Conservation (phyloP, 2,329 filamentous ascomycete species). For the Fusarium domesticum region DNA sequence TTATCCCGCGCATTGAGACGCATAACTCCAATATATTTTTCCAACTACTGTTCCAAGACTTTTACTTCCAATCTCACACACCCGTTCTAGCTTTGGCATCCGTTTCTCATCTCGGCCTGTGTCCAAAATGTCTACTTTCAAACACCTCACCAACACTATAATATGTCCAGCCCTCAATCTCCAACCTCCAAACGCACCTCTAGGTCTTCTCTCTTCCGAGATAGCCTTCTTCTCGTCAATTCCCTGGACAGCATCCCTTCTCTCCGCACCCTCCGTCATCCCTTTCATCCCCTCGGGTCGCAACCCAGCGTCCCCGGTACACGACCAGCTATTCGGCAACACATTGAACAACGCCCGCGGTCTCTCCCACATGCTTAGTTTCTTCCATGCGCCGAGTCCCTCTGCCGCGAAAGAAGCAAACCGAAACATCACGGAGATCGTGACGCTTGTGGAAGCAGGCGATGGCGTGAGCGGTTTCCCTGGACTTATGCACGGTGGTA, state of each 20-base stretch:
- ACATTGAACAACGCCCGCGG: constrained; percentile 31
- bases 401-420: constrained; percentile 22
- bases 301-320: constrained; percentile 27
- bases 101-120: constrained; percentile 17
- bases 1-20: no score
- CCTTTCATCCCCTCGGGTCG: constrained; percentile 35
- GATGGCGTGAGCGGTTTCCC: constrained; percentile 35
- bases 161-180: constrained; percentile 32
- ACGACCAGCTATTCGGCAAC: constrained; percentile 36
- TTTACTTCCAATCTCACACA: no score
- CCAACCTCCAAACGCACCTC: constrained; percentile 26
- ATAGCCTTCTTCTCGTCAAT: constrained; percentile 34
- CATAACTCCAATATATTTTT: no score
- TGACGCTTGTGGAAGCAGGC: constrained; percentile 34
- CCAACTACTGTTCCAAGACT: no score
- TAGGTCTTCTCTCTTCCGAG: constrained; percentile 27
- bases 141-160: constrained; percentile 25
- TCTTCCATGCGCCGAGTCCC: constrained; percentile 32
- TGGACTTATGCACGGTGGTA: constrained; percentile 37
- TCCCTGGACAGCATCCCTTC: constrained; percentile 36
- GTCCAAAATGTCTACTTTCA: constrained; percentile 16
- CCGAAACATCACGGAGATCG: constrained; percentile 29
- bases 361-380: constrained; percentile 35
- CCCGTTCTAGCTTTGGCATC: no score
- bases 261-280: constrained; percentile 28